Evolutionary conservation across 2,329 filamentous ascomycete genomes (phyloP).

Genomic region (Fusarium udum): DNA sequence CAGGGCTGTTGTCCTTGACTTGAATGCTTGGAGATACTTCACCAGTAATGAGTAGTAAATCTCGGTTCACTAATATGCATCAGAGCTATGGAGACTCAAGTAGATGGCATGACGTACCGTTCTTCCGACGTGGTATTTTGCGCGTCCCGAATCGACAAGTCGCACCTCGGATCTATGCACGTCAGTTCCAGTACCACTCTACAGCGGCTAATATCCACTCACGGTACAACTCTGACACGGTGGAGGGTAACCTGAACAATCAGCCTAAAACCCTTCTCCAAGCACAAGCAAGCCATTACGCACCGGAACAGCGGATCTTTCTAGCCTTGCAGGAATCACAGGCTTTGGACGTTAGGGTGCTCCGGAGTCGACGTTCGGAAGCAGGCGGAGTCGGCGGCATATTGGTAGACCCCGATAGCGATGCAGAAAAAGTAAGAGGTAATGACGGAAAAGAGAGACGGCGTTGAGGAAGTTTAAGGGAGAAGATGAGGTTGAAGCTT

Average conservation of each 20-base stretch:
- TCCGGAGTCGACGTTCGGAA: constrained; percentile 11
- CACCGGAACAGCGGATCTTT: constrained; percentile 39
- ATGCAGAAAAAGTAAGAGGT: background rate
- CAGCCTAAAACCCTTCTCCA: background rate
- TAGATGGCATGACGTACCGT: background rate
- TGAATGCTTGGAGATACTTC: accelerated
- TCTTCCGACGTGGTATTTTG: constrained; percentile 33
- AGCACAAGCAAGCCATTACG: background rate
- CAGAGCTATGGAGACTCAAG: too few relatives aligned
- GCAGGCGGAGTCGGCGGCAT: constrained; percentile 8
- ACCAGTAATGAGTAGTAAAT: background rate
- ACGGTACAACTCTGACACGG: constrained; percentile 33
- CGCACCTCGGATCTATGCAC: constrained; percentile 5
- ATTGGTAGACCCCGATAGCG: background rate
- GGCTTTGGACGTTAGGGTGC: constrained; percentile 32
- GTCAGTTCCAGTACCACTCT: background rate
- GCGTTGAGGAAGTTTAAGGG: background rate
- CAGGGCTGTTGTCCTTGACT: background rate
- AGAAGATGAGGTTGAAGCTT: background rate
- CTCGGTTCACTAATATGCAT: background rate
- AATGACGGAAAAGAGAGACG: background rate
- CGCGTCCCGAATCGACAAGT: constrained; percentile 31
- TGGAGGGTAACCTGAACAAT: constrained; percentile 25
- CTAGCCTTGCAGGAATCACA: constrained; percentile 37
- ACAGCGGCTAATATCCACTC: background rate